Base-by-base conservation (phyloP, 2,329 filamentous ascomycete species). In the Cordyceps farinosa region DNA sequence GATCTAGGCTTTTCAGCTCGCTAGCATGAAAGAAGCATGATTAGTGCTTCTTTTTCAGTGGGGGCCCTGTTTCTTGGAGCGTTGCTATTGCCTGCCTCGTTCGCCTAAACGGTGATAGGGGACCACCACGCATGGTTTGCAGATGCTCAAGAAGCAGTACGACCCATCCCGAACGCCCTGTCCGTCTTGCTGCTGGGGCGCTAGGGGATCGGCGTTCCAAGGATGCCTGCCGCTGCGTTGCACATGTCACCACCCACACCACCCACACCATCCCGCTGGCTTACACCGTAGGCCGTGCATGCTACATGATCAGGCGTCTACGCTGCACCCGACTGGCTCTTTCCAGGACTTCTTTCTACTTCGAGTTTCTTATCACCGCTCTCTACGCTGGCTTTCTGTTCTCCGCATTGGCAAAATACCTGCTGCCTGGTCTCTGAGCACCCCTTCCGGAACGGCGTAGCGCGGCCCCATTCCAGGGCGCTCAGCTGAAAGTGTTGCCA, bases 1-100 rank as follows among this genome's bases (percentile, higher is more conserved):
- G 50, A 60, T 60, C 47, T 51, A 42, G 38, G 45, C 56, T 59
- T 40, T 32, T 60, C 57, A 60, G 48, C 48, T 53, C 10, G 29
- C 36, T 9, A n/a, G 15, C 34, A 32, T 22, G 7, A 34, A 17
- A 22, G 13, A 45, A 10, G n/a, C 45, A 45, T 45, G 29, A 45
- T 38, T 45, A 53, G 48, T 47, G 47, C 17, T 44, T 17, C 17
- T 8, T 10, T 22, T 40, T 27, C 10, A 34, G 36, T 36, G 52
- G 56, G 44, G 40, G 42, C 5, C 2, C 13, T 8, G 11, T 32
- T 8, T 45, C 27, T 22, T 15, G 34, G 34, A 40, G 34, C 45
- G 32, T 15, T 5, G 38, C 36, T 27, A 51, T 42, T 59, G 56
- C 56, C 36, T 50, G 56, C 45, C 45, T 59, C 45, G 36, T 50